These are phyloP conservation scores for Penicillium canescens DNA, from an alignment of 495 filamentous ascomycete species.

Conservation along the genomic window DNA sequence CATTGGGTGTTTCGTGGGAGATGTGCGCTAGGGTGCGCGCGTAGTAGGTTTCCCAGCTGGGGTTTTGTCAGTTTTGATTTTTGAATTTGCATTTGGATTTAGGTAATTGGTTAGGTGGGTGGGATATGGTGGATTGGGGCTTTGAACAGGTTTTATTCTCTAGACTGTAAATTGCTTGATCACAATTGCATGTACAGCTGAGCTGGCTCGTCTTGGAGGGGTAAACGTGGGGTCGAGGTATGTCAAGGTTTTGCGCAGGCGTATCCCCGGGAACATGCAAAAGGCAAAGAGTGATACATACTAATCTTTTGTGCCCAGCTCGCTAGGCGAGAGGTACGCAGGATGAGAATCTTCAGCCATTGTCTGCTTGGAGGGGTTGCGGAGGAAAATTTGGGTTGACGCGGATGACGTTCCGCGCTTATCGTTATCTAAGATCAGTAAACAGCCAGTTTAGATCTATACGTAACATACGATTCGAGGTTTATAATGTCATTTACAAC, in stretches of 20 bases:
- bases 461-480: no score
- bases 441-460: background rate
- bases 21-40: slow-evolving; percentile 43
- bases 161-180: no score
- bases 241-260: background rate
- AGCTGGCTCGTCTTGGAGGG: slow-evolving; percentile 10
- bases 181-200: background rate
- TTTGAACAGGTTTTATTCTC: background rate
- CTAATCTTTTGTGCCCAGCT: slow-evolving; percentile 58
- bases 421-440: slow-evolving; percentile 11
- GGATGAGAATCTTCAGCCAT: slow-evolving; percentile 37
- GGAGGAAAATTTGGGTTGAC: slow-evolving; percentile 18
- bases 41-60: slow-evolving; percentile 50
- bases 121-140: background rate
- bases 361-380: slow-evolving; percentile 6
- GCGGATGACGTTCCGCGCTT: slow-evolving; percentile 12
- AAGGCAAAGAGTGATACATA: slow-evolving; percentile 24
- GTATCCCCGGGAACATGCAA: no score
- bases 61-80: slow-evolving; percentile 3
- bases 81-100: background rate
- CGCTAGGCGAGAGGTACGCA: slow-evolving; percentile 48
- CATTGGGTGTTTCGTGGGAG: slow-evolving; percentile 15
- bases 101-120: background rate
- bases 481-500: background rate
- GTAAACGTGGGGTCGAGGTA: slow-evolving; percentile 16